Percentiles rank a stretch among this genome's conserved stretches.
Evolutionary conservation across 78 protist genomes (phyloP).

Genomic region (Dictyostelium purpureum): DNA sequence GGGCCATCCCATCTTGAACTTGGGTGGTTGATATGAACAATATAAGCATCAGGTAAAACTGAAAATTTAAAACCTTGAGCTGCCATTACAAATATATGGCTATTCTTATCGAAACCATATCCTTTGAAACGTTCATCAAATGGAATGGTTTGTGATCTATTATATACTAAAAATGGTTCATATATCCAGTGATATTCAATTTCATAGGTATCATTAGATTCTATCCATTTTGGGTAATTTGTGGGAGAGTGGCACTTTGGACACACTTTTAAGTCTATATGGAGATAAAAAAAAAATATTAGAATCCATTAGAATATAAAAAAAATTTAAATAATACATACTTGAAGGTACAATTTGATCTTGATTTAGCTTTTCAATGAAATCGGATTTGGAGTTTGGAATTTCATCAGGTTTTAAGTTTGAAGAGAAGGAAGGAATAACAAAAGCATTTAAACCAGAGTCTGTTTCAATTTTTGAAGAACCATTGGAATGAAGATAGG

Average conservation of each 20-base stretch:
- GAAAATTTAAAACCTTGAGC: slow-evolving; percentile 36
- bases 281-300: neutral
- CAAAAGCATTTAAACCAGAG: slow-evolving; percentile 23
- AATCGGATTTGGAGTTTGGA: slow-evolving; percentile 38
- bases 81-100: slow-evolving; percentile 45
- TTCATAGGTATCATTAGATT: slow-evolving; percentile 5
- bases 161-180: slow-evolving; percentile 60
- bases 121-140: slow-evolving; percentile 64
- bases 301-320: too few relatives aligned
- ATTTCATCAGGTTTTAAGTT: neutral
- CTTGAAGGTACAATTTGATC: slow-evolving; percentile 15
- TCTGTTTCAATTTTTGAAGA: neutral
- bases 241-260: slow-evolving; percentile 65
- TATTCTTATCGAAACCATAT: slow-evolving; percentile 58
- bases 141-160: neutral
- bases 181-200: slow-evolving; percentile 63
- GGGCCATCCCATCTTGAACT: slow-evolving; percentile 43
- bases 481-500: neutral
- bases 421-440: slow-evolving; percentile 49
- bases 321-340: neutral
- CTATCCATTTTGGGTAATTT: slow-evolving; percentile 17
- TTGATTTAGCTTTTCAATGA: slow-evolving; percentile 2
- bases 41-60: slow-evolving; percentile 28
- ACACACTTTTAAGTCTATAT: slow-evolving; percentile 36
- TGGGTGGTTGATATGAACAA: slow-evolving; percentile 53